A percentile compares a stretch with the other conserved stretches of the same genome.
Conservation (phyloP, 2,329 filamentous ascomycete species). For the Hypoxylon sp. region DNA sequence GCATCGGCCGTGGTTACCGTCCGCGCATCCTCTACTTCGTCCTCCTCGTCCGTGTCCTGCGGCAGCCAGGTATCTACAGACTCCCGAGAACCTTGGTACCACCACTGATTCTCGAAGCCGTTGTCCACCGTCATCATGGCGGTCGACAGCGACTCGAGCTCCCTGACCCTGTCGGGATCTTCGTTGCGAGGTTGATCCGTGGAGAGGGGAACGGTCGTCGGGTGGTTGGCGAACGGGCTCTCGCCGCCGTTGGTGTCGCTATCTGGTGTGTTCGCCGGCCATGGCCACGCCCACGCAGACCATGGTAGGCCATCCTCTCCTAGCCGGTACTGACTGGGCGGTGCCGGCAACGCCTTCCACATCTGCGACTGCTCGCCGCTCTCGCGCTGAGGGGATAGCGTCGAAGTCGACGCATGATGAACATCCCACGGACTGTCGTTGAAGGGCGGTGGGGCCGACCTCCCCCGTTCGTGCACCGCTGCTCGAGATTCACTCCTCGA, state of each 20-base stretch:
- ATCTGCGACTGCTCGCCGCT: conserved; percentile 38
- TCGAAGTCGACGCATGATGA: conserved; percentile 42
- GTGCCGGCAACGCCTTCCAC: conserved; percentile 55
- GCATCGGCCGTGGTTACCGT: conserved; percentile 42
- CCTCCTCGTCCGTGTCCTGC: conserved; percentile 28
- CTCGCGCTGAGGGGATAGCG: conserved; percentile 39
- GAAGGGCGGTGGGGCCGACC: conserved; percentile 58
- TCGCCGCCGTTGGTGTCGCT: conserved; percentile 38
- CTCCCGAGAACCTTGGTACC: conserved; percentile 57
- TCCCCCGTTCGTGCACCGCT: conserved; percentile 54
- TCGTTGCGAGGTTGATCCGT: conserved; percentile 35
- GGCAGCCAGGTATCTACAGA: conserved; percentile 34
- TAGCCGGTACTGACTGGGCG: conserved; percentile 51
- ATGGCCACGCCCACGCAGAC: conserved; percentile 51
- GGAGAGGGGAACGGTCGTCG: conserved; percentile 38
- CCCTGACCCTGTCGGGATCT: conserved; percentile 49
- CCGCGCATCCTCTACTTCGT: conserved; percentile 33
- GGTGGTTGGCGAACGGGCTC: conserved; percentile 34
- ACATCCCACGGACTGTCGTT: conserved; percentile 58
- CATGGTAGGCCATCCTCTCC: conserved; percentile 59
- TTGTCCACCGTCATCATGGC: conserved; percentile 66
- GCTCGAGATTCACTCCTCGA: conserved; percentile 38
- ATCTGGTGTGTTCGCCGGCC: conserved; percentile 44
- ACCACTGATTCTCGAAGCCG: conserved; percentile 66
- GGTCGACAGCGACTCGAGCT: conserved; percentile 59